These are phyloP conservation scores for Fomitopsis serialis DNA, from an alignment of 768 basidiomycete species.

Conservation along the genomic window DNA sequence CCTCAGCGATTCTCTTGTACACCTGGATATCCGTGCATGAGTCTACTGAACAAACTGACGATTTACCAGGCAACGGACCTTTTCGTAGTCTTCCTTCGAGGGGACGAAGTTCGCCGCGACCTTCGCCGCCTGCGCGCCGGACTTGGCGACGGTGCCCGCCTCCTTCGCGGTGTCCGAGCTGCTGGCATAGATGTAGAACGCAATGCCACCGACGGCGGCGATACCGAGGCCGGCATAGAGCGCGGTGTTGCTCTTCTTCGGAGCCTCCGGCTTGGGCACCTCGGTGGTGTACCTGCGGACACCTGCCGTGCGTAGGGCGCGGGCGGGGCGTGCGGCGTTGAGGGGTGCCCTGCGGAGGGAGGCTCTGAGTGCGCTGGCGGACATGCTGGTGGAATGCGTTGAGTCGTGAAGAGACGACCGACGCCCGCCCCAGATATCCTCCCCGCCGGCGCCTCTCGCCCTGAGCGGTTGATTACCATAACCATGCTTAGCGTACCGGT, in stretches of 20 bases:
- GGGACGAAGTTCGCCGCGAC: slow-evolving; percentile 67
- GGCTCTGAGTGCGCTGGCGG: slow-evolving; percentile 46
- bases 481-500: not conserved
- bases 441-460: not conserved
- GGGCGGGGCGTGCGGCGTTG: slow-evolving; percentile 11
- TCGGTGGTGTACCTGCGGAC: slow-evolving; percentile 55
- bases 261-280: slow-evolving; percentile 30
- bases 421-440: not conserved
- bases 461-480: not conserved
- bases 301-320: slow-evolving; percentile 30
- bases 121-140: slow-evolving; percentile 57
- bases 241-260: slow-evolving; percentile 46
- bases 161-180: slow-evolving; percentile 42
- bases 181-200: slow-evolving; percentile 55
- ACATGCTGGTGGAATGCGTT: slow-evolving; percentile 38
- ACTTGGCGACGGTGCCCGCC: slow-evolving; percentile 51
- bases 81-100: slow-evolving; percentile 83
- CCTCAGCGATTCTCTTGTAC: slow-evolving; percentile 82
- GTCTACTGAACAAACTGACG: not conserved
- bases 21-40: slow-evolving; percentile 42
- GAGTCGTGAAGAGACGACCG: not conserved
- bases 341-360: slow-evolving; percentile 42
- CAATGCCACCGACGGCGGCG: slow-evolving; percentile 53
- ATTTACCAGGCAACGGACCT: slow-evolving; percentile 38
- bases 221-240: slow-evolving; percentile 60